A percentile compares a stretch with the other conserved stretches of the same genome.
These are phyloP conservation scores for Candolleomyces eurysporus DNA, from an alignment of 768 basidiomycete genomes.

Conservation along the genomic window DNA sequence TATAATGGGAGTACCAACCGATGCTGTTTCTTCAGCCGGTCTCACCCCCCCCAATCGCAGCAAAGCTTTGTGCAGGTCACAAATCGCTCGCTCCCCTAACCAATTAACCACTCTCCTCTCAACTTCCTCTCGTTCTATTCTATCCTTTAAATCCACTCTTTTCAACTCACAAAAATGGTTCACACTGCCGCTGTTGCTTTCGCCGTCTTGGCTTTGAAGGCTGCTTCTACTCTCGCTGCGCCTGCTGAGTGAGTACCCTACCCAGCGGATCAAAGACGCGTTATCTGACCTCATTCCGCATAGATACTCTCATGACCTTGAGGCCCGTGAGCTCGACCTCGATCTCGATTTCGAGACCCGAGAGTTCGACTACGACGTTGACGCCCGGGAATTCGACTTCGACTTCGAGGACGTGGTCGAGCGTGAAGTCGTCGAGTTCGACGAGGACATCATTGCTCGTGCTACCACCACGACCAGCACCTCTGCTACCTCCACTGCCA, in stretches of 20 bases:
- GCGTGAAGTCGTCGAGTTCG: constrained; percentile 15
- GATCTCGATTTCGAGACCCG: constrained; percentile 19
- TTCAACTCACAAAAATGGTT: constrained; percentile 22
- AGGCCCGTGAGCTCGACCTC: constrained; percentile 17
- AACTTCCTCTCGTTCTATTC: background rate
- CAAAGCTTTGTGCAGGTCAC: constrained; percentile 36
- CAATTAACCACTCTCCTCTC: constrained; percentile 10
- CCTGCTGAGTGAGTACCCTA: constrained; percentile 23
- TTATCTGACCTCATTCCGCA: background rate
- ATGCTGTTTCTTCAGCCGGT: constrained; percentile 30
- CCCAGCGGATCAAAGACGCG: background rate
- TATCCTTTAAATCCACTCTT: constrained; percentile 11
- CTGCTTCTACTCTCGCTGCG: constrained; percentile 26
- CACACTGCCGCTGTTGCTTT: constrained; percentile 30
- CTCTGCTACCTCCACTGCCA: too few species aligned
- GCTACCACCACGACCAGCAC: constrained; percentile 6
- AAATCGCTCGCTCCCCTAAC: constrained; percentile 16
- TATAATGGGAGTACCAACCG: constrained; percentile 5
- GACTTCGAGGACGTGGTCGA: constrained; percentile 19
- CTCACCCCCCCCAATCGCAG: constrained; percentile 24
- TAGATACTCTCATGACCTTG: constrained; percentile 18
- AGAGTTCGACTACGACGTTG: constrained; percentile 19
- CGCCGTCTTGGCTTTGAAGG: constrained; percentile 28
- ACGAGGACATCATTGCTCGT: constrained; percentile 19
- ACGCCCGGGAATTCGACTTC: constrained; percentile 18